Conservation (phyloP, 2,329 filamentous ascomycete genomes). For the Plectosphaerella cucumerina region DNA sequence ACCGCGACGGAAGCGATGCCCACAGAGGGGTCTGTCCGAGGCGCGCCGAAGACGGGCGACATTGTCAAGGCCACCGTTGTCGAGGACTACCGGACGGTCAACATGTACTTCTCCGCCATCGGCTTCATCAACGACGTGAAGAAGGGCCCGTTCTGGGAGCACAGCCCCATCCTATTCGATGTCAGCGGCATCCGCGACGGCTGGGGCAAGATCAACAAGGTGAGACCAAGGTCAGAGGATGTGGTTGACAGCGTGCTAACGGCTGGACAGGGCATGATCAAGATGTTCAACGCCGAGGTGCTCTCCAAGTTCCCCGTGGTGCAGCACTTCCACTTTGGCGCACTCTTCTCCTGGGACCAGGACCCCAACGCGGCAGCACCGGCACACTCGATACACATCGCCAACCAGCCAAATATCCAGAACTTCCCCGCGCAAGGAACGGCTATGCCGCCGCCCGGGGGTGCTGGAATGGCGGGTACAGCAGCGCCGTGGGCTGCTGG, state of each 20-base stretch:
- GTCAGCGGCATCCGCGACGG: conserved; percentile 86
- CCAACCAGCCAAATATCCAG: conserved; percentile 43
- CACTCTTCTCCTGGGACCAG: conserved; percentile 71
- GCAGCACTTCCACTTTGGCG: conserved; percentile 88
- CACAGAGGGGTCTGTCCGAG: conserved; percentile 70
- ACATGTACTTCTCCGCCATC: conserved; percentile 93
- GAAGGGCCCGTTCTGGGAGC: conserved; percentile 93
- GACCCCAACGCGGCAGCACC: conserved; percentile 56
- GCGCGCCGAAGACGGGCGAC: conserved; percentile 66
- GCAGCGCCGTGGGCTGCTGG: conserved; percentile 39
- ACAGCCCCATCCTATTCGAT: conserved; percentile 87
- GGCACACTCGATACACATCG: conserved; percentile 50
- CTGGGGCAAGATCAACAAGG: conserved; percentile 99
- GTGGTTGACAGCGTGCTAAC: neutral
- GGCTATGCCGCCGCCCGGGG: conserved; percentile 7
- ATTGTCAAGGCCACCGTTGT: conserved; percentile 64
- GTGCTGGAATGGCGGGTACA: conserved; percentile 22
- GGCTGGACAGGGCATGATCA: conserved; percentile 78
- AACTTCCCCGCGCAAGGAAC: conserved; percentile 15
- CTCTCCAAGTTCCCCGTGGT: conserved; percentile 95
- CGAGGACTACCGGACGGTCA: conserved; percentile 58
- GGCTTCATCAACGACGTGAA: conserved; percentile 98
- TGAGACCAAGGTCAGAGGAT: conserved; percentile 15
- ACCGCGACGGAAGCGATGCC: conserved; percentile 58
- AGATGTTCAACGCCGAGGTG: conserved; percentile 98